Base-by-base conservation (phyloP, 495 filamentous ascomycete species). In the Penicillium pulvis region DNA sequence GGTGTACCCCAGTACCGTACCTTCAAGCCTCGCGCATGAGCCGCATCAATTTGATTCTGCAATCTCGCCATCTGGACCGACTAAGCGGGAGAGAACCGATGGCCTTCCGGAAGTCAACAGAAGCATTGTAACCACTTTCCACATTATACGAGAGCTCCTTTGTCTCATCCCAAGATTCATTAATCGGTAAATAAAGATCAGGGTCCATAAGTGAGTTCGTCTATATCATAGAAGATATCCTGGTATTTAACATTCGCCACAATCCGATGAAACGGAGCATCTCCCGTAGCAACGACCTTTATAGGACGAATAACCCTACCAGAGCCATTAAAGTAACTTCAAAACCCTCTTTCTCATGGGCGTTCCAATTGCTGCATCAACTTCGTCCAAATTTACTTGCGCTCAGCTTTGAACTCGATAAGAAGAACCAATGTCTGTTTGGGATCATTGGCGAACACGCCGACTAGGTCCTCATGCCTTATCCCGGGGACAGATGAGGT, bases 141-240 rank as follows among this genome's bases (percentile, higher is more conserved):
- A 20, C 36, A 33, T 67, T 66, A 61, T 72, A 75, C 6, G 48
- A 24, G 6, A 19, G 23, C 20, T 2, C 20, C 20, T 23, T 4
- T 28, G 28, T 20, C 2, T 19, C 28, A 30, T 36, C 39, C 33
- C 24, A 3, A 7, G 54, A n/a, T 33, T 45, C 9, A n/a, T 51
- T 14, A 26, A 14, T 26, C 8, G 9, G 16, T 4, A 28, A 11
- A 45, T 16, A 9, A 17, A 14, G 17, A 19, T 52, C 41, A 41
- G 56, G 53, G 5, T 28, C 26, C n/a, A 23, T 55, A 51, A 14
- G 51, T 33, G 30, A 87, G n/a, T n/a, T n/a, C n/a, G n/a, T n/a
- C n/a, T n/a, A 88, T 87, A 62, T 91, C 90, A 63, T 85, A 88
- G 71, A 92, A 90, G 44, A 84, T 78, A 66, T 89, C 85, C 6